These are phyloP conservation scores for Pulicaria dysenterica DNA, from an alignment of 129 eudicot species.

Conservation along the genomic window DNA sequence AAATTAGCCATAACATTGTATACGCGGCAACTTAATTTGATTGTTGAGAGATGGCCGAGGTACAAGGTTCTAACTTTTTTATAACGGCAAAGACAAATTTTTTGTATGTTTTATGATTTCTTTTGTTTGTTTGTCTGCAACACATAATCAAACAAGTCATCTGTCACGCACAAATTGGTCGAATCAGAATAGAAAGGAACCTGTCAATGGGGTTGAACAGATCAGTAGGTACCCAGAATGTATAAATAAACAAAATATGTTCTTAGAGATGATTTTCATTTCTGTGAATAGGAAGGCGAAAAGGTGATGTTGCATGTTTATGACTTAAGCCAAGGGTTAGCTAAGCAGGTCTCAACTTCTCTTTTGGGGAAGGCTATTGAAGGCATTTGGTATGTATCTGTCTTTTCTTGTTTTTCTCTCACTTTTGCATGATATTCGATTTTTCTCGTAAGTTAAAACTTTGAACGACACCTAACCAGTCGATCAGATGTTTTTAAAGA, in stretches of 20 bases:
- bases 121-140: not conserved
- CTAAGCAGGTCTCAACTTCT: conserved; percentile 66
- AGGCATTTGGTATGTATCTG: conserved; percentile 65
- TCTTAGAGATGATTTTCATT: not conserved
- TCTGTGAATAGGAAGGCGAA: conserved; percentile 59
- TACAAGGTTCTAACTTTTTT: conserved; percentile 29
- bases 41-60: conserved; percentile 53
- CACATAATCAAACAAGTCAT: not conserved
- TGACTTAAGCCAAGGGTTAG: conserved; percentile 87
- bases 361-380: conserved; percentile 83
- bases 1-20: conserved; percentile 17
- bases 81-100: not conserved
- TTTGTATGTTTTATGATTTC: not conserved
- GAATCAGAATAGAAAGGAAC: not conserved
- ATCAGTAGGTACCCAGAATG: not conserved
- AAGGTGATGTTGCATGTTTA: conserved; percentile 76
- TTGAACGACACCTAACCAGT: not conserved
- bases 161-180: not conserved
- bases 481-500: not conserved
- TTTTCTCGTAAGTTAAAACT: not conserved
- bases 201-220: not conserved
- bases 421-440: not conserved
- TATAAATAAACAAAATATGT: not conserved
- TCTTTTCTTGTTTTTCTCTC: not conserved
- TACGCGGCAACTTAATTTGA: conserved; percentile 20